Evolutionary conservation across 1,284 basidiomycete genomes (phyloP).

Genomic region (Omphalotus olearius): DNA sequence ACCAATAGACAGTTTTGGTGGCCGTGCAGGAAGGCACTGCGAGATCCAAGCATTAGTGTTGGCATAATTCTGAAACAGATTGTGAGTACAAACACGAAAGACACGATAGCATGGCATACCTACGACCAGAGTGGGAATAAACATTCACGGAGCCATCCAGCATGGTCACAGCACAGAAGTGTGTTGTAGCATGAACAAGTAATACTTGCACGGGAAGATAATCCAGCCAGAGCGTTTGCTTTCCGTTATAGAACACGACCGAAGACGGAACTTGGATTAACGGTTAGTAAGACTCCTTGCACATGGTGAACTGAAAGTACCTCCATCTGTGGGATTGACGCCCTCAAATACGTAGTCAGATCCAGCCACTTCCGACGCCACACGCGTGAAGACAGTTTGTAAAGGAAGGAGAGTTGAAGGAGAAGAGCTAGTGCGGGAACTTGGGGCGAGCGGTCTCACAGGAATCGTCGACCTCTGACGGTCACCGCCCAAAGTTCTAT

Average conservation of each 20-base stretch:
- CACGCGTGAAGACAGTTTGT: conserved; percentile 54
- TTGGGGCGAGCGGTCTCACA: conserved; percentile 40
- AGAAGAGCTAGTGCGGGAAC: conserved; percentile 14
- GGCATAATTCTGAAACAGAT: conserved; percentile 58
- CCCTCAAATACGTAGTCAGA: conserved; percentile 72
- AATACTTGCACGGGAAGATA: conserved; percentile 74
- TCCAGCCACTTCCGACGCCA: conserved; percentile 58
- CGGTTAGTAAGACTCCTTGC: neutral
- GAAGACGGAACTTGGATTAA: neutral
- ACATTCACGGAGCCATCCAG: conserved; percentile 75
- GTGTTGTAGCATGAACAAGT: conserved; percentile 55
- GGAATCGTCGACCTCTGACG: conserved; percentile 44
- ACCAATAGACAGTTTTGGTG: conserved; percentile 63
- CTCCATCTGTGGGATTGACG: conserved; percentile 64
- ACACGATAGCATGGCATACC: conserved; percentile 38
- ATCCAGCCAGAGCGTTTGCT: conserved; percentile 83
- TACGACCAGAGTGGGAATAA: conserved; percentile 77
- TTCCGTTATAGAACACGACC: conserved; percentile 33
- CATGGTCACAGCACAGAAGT: conserved; percentile 73
- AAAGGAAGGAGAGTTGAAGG: conserved; percentile 31
- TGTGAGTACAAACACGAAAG: conserved; percentile 5
- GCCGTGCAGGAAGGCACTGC: conserved; percentile 65
- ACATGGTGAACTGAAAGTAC: conserved; percentile 25
- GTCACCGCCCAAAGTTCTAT: conserved; percentile 72
- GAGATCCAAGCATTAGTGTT: conserved; percentile 67